Conservation (phyloP, 176 grass and related monocot species). For the Puya raimondii region DNA sequence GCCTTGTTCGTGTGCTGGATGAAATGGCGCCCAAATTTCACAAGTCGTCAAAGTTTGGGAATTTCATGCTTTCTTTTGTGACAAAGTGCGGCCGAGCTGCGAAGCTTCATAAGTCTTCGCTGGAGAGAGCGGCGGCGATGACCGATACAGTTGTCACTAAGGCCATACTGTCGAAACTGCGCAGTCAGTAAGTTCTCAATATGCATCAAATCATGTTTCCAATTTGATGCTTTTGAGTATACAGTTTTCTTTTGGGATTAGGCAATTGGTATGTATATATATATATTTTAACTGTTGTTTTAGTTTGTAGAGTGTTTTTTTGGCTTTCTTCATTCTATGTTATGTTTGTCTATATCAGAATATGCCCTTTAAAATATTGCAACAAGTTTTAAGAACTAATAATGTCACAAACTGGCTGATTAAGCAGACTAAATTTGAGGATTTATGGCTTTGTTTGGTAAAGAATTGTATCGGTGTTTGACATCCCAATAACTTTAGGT, state of each 20-base stretch:
- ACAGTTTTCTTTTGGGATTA: slow-evolving; percentile 18
- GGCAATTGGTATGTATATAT: too few relatives aligned
- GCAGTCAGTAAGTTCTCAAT: slow-evolving; percentile 19
- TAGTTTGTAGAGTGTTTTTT: too few relatives aligned
- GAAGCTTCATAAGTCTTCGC: slow-evolving; percentile 35
- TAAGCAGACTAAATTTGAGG: too few relatives aligned
- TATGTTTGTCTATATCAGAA: too few relatives aligned
- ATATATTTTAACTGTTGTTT: too few relatives aligned
- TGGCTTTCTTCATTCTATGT: too few relatives aligned
- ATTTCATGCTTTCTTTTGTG: slow-evolving; percentile 57
- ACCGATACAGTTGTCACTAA: slow-evolving; percentile 69
- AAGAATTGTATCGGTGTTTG: too few relatives aligned
- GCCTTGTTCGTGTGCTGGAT: slow-evolving; percentile 48
- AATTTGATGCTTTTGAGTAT: background rate
- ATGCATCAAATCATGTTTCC: slow-evolving; percentile 6
- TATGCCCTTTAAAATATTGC: too few relatives aligned
- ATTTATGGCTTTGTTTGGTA: too few relatives aligned
- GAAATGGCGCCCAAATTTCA: slow-evolving; percentile 38
- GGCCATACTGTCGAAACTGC: slow-evolving; percentile 64
- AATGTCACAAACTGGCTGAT: too few relatives aligned
- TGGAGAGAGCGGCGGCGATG: slow-evolving; percentile 48
- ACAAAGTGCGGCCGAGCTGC: slow-evolving; percentile 38
- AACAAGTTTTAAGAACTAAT: too few relatives aligned
- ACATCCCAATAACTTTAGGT: too few relatives aligned
- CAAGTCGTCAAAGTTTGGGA: slow-evolving; percentile 66